Evolutionary conservation across 805 yeast species (phyloP).

Genomic region (Sungouiozyma intestinalis): DNA sequence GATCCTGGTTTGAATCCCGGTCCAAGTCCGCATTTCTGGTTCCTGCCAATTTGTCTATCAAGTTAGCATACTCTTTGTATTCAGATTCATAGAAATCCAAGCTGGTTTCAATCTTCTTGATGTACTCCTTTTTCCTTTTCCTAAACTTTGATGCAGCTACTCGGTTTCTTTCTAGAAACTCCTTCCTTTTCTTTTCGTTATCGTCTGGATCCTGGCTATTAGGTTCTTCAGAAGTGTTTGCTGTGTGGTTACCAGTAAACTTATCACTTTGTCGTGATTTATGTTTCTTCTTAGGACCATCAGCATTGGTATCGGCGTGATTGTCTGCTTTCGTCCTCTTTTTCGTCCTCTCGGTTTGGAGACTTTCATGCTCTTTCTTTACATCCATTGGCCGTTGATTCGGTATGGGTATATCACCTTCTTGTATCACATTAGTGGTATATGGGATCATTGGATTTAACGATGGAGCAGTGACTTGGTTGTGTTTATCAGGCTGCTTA

Average conservation of each 20-base stretch:
- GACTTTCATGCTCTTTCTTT: too few relatives aligned
- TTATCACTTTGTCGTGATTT: too few relatives aligned
- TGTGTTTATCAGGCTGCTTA: not conserved
- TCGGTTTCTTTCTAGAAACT: slow-evolving; percentile 79
- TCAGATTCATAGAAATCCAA: slow-evolving; percentile 59
- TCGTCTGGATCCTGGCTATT: slow-evolving; percentile 46
- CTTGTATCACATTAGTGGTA: not conserved
- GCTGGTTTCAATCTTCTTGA: slow-evolving; percentile 73
- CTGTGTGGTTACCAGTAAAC: slow-evolving; percentile 1
- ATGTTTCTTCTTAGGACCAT: too few relatives aligned
- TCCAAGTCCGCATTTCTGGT: not conserved
- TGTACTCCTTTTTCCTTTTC: slow-evolving; percentile 83
- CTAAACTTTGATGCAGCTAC: slow-evolving; percentile 95
- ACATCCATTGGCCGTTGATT: too few relatives aligned
- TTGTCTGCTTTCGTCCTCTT: too few relatives aligned
- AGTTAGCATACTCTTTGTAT: slow-evolving; percentile 40
- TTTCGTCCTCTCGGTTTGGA: too few relatives aligned
- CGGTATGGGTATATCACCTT: not conserved
- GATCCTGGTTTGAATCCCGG: not conserved
- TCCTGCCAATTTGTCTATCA: slow-evolving; percentile 1
- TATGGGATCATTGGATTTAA: not conserved
- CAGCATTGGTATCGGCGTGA: too few relatives aligned
- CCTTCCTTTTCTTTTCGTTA: slow-evolving; percentile 53
- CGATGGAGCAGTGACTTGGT: not conserved
- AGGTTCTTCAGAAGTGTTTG: not conserved